Evolutionary conservation across 352 stramenopile species (phyloP).

Genomic region (Phytophthora macrochlamydospora): DNA sequence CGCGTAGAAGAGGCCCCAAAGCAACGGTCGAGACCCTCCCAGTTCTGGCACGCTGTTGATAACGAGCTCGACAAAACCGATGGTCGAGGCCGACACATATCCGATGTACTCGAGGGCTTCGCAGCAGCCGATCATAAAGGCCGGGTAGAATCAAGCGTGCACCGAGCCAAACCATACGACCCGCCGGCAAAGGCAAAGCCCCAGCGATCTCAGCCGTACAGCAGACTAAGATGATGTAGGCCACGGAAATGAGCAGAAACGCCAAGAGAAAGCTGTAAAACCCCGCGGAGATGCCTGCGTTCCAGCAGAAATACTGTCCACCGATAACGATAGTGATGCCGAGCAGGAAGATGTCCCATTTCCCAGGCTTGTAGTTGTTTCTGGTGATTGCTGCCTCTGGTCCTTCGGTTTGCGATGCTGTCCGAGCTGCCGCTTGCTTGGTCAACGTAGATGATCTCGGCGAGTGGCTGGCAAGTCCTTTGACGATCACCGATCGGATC

Average conservation of each 20-base stretch:
- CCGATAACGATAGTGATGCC: constrained; percentile 62
- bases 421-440: constrained; percentile 11
- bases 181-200: constrained; percentile 45
- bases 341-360: constrained; percentile 51
- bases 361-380: constrained; percentile 26
- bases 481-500: constrained; percentile 16
- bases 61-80: constrained; percentile 43
- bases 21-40: constrained; percentile 23
- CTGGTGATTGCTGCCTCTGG: neutral
- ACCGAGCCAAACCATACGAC: constrained; percentile 45
- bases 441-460: neutral
- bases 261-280: constrained; percentile 47
- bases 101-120: constrained; percentile 54
- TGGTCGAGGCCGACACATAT: constrained; percentile 43
- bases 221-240: constrained; percentile 46
- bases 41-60: constrained; percentile 16
- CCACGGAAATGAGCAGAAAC: constrained; percentile 40
- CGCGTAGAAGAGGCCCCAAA: constrained; percentile 41
- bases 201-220: constrained; percentile 56
- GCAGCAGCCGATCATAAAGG: constrained; percentile 55
- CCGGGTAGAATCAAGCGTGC: constrained; percentile 48
- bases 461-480: neutral
- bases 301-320: constrained; percentile 62
- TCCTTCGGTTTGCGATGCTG: neutral
- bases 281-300: constrained; percentile 42